phyloP scores from a whole-genome alignment of 768 basidiomycete species.

The Tricholoma matsutake region DNA sequence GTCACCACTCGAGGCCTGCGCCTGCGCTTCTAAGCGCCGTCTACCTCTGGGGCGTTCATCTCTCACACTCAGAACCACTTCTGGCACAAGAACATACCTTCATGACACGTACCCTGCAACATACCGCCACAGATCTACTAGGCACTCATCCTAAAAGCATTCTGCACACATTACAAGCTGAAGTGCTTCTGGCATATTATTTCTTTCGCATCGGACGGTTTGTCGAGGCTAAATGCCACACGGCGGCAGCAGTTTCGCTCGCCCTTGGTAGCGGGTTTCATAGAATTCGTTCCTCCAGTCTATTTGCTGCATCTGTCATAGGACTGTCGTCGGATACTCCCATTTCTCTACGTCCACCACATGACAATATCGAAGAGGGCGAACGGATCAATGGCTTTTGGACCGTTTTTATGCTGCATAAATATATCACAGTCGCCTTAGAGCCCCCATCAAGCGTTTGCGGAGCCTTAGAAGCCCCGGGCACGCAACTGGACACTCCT shows the following conservation, averaged over 20 bases:
- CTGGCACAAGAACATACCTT: conserved; percentile 44
- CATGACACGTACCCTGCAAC: conserved; percentile 46
- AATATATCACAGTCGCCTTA: conserved; percentile 50
- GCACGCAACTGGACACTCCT: conserved; percentile 49
- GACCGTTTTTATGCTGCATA: conserved; percentile 58
- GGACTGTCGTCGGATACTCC: conserved; percentile 41
- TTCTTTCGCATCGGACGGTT: conserved; percentile 58
- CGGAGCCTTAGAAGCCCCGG: conserved; percentile 49
- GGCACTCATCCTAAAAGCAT: conserved; percentile 47
- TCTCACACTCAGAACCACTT: conserved; percentile 40
- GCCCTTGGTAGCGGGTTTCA: conserved; percentile 48
- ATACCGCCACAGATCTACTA: conserved; percentile 44
- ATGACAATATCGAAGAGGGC: conserved; percentile 53
- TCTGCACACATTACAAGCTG: conserved; percentile 55
- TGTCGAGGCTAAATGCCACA: conserved; percentile 59
- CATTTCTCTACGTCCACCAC: conserved; percentile 38
- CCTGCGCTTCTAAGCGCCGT: conserved; percentile 48
- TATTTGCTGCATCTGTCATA: conserved; percentile 33
- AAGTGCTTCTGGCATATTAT: conserved; percentile 64
- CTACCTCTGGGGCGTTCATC: conserved; percentile 51
- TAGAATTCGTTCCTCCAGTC: conserved; percentile 37
- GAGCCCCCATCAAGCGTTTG: conserved; percentile 53
- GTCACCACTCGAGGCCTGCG: conserved; percentile 44
- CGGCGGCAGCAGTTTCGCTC: conserved; percentile 50
- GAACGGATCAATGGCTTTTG: conserved; percentile 69